phyloP scores from a whole-genome alignment of 2,329 filamentous ascomycete species.

The Pseudogymnoascus sp. region DNA sequence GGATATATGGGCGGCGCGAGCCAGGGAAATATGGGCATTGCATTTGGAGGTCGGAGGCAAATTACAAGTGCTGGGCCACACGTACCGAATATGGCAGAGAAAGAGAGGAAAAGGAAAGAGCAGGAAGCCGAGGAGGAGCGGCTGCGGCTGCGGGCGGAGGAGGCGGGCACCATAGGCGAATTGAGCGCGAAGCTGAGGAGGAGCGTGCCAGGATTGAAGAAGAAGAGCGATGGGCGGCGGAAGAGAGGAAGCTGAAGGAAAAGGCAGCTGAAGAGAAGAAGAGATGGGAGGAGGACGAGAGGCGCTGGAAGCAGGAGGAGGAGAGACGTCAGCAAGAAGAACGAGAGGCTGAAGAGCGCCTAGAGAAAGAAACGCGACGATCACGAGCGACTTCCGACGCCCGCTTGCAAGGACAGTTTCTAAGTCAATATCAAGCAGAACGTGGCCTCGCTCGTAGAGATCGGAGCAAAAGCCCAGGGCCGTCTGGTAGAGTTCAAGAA shows the following conservation, averaged over 20 bases:
- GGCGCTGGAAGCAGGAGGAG: constrained; percentile 70
- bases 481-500: constrained; percentile 64
- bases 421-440: constrained; percentile 79
- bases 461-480: constrained; percentile 34
- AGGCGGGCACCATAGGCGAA: constrained; percentile 42
- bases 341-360: constrained; percentile 59
- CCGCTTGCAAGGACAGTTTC: constrained; percentile 71
- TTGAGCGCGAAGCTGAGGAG: constrained; percentile 52
- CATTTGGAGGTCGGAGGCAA: constrained; percentile 85
- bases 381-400: constrained; percentile 56
- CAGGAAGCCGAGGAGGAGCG: constrained; percentile 54
- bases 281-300: constrained; percentile 73
- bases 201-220: constrained; percentile 55
- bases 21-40: constrained; percentile 89
- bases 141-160: constrained; percentile 47
- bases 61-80: constrained; percentile 77
- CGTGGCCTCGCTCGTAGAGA: constrained; percentile 40
- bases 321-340: constrained; percentile 67
- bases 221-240: constrained; percentile 60
- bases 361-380: constrained; percentile 60
- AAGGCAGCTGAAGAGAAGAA: constrained; percentile 60
- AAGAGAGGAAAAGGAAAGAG: constrained; percentile 61
- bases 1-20: constrained; percentile 97
- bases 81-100: constrained; percentile 77
- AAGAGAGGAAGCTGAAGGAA: constrained; percentile 53